phyloP scores from a whole-genome alignment of 176 grass and related monocot species.

The Bonia amplexicaulis region DNA sequence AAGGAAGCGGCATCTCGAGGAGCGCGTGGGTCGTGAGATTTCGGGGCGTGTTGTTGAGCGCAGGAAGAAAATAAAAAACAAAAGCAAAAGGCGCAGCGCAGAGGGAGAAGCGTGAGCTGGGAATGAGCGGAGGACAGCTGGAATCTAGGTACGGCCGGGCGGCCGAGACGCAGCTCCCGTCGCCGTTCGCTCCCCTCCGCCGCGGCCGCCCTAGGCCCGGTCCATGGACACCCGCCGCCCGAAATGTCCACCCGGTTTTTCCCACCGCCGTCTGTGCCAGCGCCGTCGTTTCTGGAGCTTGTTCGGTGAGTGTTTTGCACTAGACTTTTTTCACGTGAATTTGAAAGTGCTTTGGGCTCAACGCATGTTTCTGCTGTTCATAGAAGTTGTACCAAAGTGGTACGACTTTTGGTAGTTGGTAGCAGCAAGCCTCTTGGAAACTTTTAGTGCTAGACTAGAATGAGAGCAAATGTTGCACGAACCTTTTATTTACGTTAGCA shows the following conservation, averaged over 20 bases:
- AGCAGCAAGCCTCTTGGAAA: not conserved
- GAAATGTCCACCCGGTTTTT: not conserved
- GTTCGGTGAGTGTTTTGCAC: not conserved
- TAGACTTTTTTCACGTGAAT: not conserved
- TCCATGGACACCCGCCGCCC: not conserved
- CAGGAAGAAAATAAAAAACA: not conserved
- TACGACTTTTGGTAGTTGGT: not conserved
- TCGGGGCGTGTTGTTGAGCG: not conserved
- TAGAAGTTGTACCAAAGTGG: not conserved
- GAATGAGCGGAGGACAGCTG: slow-evolving; percentile 50
- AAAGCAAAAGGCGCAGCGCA: not conserved
- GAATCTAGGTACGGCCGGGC: slow-evolving; percentile 28
- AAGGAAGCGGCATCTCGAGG: slow-evolving; percentile 60
- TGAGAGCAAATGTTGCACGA: not conserved
- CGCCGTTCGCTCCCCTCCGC: not conserved
- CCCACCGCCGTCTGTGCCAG: not conserved
- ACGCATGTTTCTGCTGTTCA: not conserved
- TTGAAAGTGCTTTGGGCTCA: not conserved
- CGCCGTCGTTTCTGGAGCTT: too few relatives aligned
- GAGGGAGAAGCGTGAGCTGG: slow-evolving; percentile 20
- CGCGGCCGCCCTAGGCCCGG: not conserved
- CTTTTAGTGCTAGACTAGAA: too few relatives aligned
- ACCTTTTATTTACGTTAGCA: not conserved
- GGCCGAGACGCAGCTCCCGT: slow-evolving; percentile 45
- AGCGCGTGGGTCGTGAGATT: not conserved